Evolutionary conservation across 306 rosid genomes (phyloP), one percentile per base, ranked within the genome.

Genomic region (Trichosanthes cucumerina): DNA sequence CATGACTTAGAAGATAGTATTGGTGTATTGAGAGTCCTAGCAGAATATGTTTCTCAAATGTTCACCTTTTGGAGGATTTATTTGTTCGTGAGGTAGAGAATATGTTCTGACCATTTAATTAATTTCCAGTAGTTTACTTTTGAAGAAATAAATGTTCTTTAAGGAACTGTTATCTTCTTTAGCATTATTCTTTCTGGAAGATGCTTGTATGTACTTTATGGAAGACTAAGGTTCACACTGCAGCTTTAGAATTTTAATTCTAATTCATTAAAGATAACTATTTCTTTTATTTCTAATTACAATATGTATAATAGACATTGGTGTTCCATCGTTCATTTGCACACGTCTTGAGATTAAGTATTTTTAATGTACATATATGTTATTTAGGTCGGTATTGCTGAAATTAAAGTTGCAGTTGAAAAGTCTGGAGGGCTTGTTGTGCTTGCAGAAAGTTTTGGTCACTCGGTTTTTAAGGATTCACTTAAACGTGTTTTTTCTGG

Each of bases 391-490:
- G 99, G 99, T 21, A 86, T 95, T 88, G 99, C 97, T 62, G 99
- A 95, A 87, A 90, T 95, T 80, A 95, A 95, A 88, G 87, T 89
- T 81, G 97, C 92, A 33, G 92, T 95, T 84, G 99, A 95, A 86
- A 92, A 87, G 83, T 92, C 93, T 13, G 99, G 99, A 52, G 99
- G 99, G 80, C 90, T 95, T 69, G 98, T 92, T 82, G 97, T 92
- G 79, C 97, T 95, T 69, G 92, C 97, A 36, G 99, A 95, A 84
- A 95, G 99, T 92, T 95, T 92, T 86, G 97, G 99, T 43, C 99
- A 95, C 83, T 83, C 85, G 3, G 97, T 95, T 54, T 95, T 95
- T 78, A 95, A 91, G 86, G 97, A 95, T 71, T 91, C 99, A 49
- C 91, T 95, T 46, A 91, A 80, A 86, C 92, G 83, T 72, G 86